These are phyloP conservation scores for Strigomonas culicis DNA, from an alignment of 208 protist species.

Conservation along the genomic window DNA sequence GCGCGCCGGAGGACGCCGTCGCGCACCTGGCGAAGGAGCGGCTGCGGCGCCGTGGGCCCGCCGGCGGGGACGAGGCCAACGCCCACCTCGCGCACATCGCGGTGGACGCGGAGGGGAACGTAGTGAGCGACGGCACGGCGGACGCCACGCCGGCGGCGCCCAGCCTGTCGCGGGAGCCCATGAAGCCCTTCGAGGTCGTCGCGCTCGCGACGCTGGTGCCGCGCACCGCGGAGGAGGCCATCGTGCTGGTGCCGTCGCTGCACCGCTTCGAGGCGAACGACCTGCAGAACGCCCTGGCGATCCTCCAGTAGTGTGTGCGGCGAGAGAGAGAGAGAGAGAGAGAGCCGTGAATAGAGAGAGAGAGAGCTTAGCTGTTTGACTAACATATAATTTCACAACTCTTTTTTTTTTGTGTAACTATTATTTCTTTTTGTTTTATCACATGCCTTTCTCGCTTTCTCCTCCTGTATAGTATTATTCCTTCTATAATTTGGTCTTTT, in stretches of 20 bases:
- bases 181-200: conserved; percentile 80
- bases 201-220: conserved; percentile 70
- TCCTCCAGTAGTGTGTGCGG: conserved; percentile 12
- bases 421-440: conserved; percentile 1
- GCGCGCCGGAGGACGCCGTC: conserved; percentile 23
- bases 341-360: background rate
- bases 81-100: conserved; percentile 30
- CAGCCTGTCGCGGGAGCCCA: conserved; percentile 13
- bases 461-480: background rate
- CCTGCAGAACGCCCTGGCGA: conserved; percentile 31
- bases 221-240: conserved; percentile 51
- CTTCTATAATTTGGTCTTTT: background rate
- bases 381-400: no score
- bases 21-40: conserved; percentile 22
- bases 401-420: background rate
- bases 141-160: conserved; percentile 5
- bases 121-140: conserved; percentile 8
- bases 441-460: background rate
- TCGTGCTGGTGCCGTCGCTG: conserved; percentile 72
- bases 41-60: conserved; percentile 29
- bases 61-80: conserved; percentile 26
- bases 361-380: no score
- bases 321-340: background rate
- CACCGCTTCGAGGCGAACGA: conserved; percentile 65
- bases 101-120: conserved; percentile 32